Evolutionary conservation across 1,284 basidiomycete species (phyloP), one percentile per base, ranked within the genome.

Genomic region (Schizophyllum amplum): DNA sequence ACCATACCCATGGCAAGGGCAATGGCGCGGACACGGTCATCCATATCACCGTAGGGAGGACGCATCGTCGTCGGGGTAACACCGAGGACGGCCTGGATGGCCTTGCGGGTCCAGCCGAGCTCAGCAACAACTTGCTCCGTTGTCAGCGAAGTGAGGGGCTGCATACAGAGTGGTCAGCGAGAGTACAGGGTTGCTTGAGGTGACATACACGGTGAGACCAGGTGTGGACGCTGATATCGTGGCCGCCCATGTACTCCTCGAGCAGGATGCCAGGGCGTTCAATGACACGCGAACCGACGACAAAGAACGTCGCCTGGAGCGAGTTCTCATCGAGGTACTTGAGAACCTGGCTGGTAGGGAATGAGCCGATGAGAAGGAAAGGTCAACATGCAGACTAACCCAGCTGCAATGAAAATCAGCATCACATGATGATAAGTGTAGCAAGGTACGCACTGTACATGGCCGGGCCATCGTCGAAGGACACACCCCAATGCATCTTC

Each of bases 81-180:
- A 64, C 92, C 91, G 59, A 90, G 74, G 24, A 87, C 79, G 3
- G 65, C 64, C 64, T 86, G 82, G 73, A 98, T 96, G 55, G 87
- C 83, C 72, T 92, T 84, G 62, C 87, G 88, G 58, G 92, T 91
- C 89, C 92, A 98, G 51, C 90, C 94, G 53, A 98, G 79, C 72
- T 98, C 94, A 23, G 94, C 94, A 21, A 98, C 92, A 59, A 98
- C 83, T 75, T 97, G 78, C 67, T 84, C 86, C 67, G 86, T 98
- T 52, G 91, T 86, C 59, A 94, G 77, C 42, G 84, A 83, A 13
- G 95, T 98, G 46, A 94, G 77, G 59, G 80, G 79, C 87, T 86
- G 60, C 33, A 20, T 15, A 57, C 7, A 53, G 46, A 42, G 2
- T 3, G 33, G 33, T 3, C 55, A 59, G 24, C 57, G 51, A 46